Percentiles rank a stretch among this genome's conserved stretches.
Evolutionary conservation across 2,329 filamentous ascomycete species (phyloP).

Genomic region (Colletotrichum tropicicola): DNA sequence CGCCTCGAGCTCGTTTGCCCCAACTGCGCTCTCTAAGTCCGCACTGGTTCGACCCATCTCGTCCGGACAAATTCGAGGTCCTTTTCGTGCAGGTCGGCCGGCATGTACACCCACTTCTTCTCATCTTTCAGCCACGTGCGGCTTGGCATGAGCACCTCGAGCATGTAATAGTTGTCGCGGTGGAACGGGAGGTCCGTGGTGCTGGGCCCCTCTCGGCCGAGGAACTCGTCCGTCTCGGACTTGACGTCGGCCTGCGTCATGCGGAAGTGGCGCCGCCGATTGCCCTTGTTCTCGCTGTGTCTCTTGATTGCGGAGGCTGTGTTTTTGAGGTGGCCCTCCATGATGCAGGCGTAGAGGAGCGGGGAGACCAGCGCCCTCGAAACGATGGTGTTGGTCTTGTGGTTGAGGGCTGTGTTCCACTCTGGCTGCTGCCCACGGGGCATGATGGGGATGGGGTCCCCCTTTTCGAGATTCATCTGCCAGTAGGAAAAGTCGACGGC

Average conservation of each 20-base stretch:
- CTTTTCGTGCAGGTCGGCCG: slow-evolving; percentile 47
- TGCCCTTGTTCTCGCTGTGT: slow-evolving; percentile 58
- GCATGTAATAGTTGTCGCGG: slow-evolving; percentile 67
- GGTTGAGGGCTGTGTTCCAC: slow-evolving; percentile 60
- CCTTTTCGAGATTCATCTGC: slow-evolving; percentile 59
- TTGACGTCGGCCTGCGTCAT: slow-evolving; percentile 49
- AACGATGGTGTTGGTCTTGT: slow-evolving; percentile 52
- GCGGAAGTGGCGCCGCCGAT: slow-evolving; percentile 46
- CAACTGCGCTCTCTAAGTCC: too few species aligned
- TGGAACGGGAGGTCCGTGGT: slow-evolving; percentile 62
- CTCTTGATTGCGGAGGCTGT: slow-evolving; percentile 40
- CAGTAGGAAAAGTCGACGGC: slow-evolving; percentile 66
- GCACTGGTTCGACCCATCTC: too few species aligned
- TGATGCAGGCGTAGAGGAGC: slow-evolving; percentile 57
- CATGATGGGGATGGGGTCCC: slow-evolving; percentile 61
- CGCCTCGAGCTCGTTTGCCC: too few species aligned
- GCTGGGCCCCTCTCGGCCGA: slow-evolving; percentile 58
- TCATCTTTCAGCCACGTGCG: slow-evolving; percentile 59
- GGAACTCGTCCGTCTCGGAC: slow-evolving; percentile 58
- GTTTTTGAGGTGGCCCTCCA: slow-evolving; percentile 39
- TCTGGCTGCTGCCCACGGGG: slow-evolving; percentile 53
- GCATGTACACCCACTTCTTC: slow-evolving; percentile 58
- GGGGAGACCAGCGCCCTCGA: slow-evolving; percentile 53
- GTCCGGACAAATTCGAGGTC: slow-evolving; percentile 39
- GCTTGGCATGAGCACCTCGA: slow-evolving; percentile 66